These are phyloP conservation scores for Chalciporus piperatus DNA, from an alignment of 768 basidiomycete genomes.

Conservation along the genomic window DNA sequence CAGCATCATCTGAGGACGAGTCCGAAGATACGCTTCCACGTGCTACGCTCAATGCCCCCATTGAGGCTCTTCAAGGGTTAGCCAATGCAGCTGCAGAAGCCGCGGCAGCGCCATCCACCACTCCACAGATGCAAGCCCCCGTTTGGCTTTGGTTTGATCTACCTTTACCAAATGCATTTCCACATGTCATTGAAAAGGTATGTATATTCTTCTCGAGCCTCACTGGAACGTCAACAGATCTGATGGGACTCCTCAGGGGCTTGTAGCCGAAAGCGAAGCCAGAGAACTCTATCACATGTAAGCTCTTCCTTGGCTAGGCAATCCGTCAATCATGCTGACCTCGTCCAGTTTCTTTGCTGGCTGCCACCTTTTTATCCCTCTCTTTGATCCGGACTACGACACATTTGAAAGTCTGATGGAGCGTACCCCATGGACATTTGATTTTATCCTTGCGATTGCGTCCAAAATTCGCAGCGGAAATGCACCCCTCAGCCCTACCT, in stretches of 20 bases:
- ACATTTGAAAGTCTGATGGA: conserved; percentile 90
- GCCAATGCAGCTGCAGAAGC: conserved; percentile 96
- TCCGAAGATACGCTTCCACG: conserved; percentile 87
- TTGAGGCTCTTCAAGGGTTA: conserved; percentile 89
- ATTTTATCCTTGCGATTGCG: conserved; percentile 89
- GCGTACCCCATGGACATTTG: conserved; percentile 94
- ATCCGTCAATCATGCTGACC: conserved; percentile 2
- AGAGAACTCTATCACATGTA: conserved; percentile 91
- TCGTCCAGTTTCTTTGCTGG: conserved; percentile 84
- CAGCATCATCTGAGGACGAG: conserved; percentile 87
- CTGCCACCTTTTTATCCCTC: conserved; percentile 93
- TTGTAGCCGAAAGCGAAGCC: conserved; percentile 83
- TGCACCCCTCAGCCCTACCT: conserved; percentile 78
- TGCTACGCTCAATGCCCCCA: conserved; percentile 83
- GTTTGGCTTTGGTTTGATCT: not conserved
- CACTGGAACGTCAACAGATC: not conserved
- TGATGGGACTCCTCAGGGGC: conserved; percentile 48
- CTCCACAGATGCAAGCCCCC: conserved; percentile 51
- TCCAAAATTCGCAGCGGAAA: conserved; percentile 90
- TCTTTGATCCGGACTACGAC: conserved; percentile 92
- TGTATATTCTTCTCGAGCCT: not conserved
- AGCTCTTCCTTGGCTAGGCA: conserved; percentile 26
- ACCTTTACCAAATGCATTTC: conserved; percentile 46
- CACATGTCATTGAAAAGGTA: conserved; percentile 87
- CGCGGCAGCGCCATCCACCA: conserved; percentile 70